Conservation (phyloP, 2,329 filamentous ascomycete genomes). For the Colletotrichum noveboracense region DNA sequence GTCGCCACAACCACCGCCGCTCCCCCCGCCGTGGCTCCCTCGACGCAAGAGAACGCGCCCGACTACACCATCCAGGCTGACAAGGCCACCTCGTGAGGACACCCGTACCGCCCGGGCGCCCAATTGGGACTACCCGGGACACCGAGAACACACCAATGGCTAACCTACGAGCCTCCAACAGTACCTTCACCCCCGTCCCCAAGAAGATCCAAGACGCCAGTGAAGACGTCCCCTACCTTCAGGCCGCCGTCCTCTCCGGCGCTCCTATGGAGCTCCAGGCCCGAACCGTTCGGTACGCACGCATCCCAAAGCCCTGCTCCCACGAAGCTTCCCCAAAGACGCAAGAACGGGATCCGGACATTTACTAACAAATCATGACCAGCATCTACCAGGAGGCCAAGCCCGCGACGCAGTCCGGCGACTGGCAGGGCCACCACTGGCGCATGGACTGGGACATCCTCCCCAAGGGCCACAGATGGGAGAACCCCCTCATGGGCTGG, state of each 20-base stretch:
- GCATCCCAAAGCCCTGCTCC: neutral
- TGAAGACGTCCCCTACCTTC: slow-evolving; percentile 75
- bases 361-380: neutral
- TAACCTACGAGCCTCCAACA: slow-evolving; percentile 40
- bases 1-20: slow-evolving; percentile 43
- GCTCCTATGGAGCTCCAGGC: slow-evolving; percentile 94
- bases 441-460: slow-evolving; percentile 99
- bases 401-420: slow-evolving; percentile 94
- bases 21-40: slow-evolving; percentile 35
- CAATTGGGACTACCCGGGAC: neutral
- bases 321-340: neutral
- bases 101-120: neutral
- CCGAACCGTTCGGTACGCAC: slow-evolving; percentile 83
- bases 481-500: slow-evolving; percentile 99
- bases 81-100: slow-evolving; percentile 83
- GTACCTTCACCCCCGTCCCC: slow-evolving; percentile 89
- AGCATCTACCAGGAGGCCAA: slow-evolving; percentile 94
- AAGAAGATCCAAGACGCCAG: slow-evolving; percentile 90
- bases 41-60: slow-evolving; percentile 67
- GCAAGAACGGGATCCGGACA: neutral
- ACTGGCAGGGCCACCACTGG: slow-evolving; percentile 86
- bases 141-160: neutral
- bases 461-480: slow-evolving; percentile 92
- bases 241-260: slow-evolving; percentile 87
- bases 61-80: slow-evolving; percentile 84